Base-by-base conservation (phyloP, 2,329 filamentous ascomycete species). In the Fusarium sp. region DNA sequence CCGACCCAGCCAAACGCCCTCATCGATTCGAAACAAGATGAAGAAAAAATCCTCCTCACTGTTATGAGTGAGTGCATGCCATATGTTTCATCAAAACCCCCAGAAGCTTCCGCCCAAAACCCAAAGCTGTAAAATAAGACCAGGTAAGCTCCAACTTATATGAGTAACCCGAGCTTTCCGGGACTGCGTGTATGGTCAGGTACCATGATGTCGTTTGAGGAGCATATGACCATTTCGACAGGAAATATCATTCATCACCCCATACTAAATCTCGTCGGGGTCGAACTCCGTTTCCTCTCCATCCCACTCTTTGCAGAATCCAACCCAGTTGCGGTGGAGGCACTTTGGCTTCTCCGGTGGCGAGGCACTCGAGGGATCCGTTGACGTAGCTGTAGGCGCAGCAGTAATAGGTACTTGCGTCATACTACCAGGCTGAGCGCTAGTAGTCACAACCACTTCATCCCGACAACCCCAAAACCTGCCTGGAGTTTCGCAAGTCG, bases 401-500 rank as follows among this genome's bases (percentile, higher is more conserved):
- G 77, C 71, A 3, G 80, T 81, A 38, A 80, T 78, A 1, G 77
- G 70, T 12, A 79, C 79, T 4, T 69, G 64, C 1, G 80, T 77
- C 2, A 75, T 58, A 29, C 77, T 75, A 24, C 79, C 79, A 4
- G 83, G 81, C 64, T 77, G 87, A 83, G 72, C 53, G 24, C 38
- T 74, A 55, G 72, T 77, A 20, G 79, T 77, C 11, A 79, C 79
- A 2, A 82, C 57, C 49, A 78, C 78, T 11, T 82, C 71, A 72
- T 90, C 88, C 64, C 83, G 80, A 74, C 89, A 91, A 6, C 89
- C 89, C 85, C 87, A 90, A 78, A 91, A 88, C 53, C 83, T 79
- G 5, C 89, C 89, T 1, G 89, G 89, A 2, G 84, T 87, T 60
- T 85, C 75, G 73, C 89, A 91, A 5, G 80, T 82, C 11, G 77